Percentiles rank a stretch among this genome's conserved stretches.
Conservation (phyloP, 257 asterid species). For the Nicotiana tomentosiformis region DNA sequence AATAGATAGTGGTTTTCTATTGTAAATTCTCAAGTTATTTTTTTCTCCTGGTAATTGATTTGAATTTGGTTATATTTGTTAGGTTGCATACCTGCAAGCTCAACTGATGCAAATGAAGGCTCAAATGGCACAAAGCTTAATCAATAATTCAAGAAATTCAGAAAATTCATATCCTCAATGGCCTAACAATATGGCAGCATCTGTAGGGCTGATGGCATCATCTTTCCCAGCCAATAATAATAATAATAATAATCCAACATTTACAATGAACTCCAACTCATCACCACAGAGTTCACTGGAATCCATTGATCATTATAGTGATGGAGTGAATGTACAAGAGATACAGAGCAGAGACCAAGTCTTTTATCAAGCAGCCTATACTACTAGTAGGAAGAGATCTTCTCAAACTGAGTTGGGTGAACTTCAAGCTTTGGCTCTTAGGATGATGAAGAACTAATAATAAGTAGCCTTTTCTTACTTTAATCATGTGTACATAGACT, state of each 20-base stretch:
- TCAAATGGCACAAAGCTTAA: constrained; percentile 51
- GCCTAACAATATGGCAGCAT: constrained; percentile 16
- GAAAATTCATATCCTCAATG: constrained; percentile 5
- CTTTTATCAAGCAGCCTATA: constrained; percentile 11
- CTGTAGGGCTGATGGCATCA: constrained; percentile 21
- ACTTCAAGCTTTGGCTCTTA: constrained; percentile 76
- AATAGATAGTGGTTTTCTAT: not conserved
- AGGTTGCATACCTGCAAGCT: constrained; percentile 80
- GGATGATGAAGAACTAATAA: constrained; percentile 62
- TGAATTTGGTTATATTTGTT: not conserved
- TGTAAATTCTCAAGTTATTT: not conserved
- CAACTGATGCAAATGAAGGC: constrained; percentile 70
- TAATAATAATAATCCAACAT: constrained; percentile 11
- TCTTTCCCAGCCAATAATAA: not conserved
- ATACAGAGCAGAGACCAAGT: constrained; percentile 30
- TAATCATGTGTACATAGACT: not conserved
- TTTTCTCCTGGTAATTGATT: not conserved
- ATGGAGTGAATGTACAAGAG: constrained; percentile 29
- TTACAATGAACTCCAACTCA: constrained; percentile 25
- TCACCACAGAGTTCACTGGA: constrained; percentile 75
- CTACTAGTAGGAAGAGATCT: constrained; percentile 35
- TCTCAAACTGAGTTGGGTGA: constrained; percentile 70
- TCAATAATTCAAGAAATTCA: constrained; percentile 35
- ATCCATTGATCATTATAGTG: constrained; percentile 29
- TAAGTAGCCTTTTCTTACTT: not conserved